A percentile compares a stretch with the other conserved stretches of the same genome.
Evolutionary conservation across 78 protist species (phyloP).

Genomic region (Salpingoeca rosetta): DNA sequence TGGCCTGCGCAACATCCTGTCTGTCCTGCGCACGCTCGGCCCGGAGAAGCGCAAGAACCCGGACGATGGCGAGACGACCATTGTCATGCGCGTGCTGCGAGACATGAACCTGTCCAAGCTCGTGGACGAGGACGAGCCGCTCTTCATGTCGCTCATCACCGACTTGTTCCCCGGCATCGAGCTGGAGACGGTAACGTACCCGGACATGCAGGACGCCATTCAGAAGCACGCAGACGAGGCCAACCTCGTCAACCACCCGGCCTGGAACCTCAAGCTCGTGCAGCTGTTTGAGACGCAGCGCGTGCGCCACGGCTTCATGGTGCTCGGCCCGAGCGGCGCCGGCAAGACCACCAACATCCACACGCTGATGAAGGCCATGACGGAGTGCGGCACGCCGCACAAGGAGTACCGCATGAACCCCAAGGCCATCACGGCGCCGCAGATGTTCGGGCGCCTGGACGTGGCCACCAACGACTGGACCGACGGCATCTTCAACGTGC

Average conservation of each 20-base stretch:
- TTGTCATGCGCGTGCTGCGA: conserved; percentile 57
- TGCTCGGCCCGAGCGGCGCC: conserved; percentile 44
- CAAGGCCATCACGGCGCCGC: conserved; percentile 87
- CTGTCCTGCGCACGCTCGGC: conserved; percentile 86
- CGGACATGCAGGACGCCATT: conserved; percentile 7
- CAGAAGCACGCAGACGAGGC: conserved; percentile 1
- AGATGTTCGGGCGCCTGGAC: conserved; percentile 86
- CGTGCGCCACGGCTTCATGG: conserved; percentile 81
- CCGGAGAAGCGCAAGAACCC: conserved; percentile 58
- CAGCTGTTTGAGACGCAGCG: conserved; percentile 78
- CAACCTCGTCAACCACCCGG: conserved; percentile 21
- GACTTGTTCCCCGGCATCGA: conserved; percentile 83
- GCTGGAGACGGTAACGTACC: conserved; percentile 19
- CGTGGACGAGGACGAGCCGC: conserved; percentile 80
- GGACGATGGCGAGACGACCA: not conserved
- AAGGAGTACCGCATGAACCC: conserved; percentile 79
- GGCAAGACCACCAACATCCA: conserved; percentile 53
- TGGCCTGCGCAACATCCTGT: conserved; percentile 95
- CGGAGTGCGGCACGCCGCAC: conserved; percentile 23
- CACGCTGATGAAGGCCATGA: conserved; percentile 28
- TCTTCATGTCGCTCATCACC: conserved; percentile 55
- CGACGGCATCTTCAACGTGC: conserved; percentile 90
- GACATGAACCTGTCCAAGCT: conserved; percentile 84
- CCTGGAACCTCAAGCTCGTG: conserved; percentile 75
- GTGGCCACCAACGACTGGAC: conserved; percentile 95